Percentiles rank a stretch among this genome's conserved stretches.
Evolutionary conservation across 1,284 basidiomycete species (phyloP).

Genomic region (Trichosporon ovoides): DNA sequence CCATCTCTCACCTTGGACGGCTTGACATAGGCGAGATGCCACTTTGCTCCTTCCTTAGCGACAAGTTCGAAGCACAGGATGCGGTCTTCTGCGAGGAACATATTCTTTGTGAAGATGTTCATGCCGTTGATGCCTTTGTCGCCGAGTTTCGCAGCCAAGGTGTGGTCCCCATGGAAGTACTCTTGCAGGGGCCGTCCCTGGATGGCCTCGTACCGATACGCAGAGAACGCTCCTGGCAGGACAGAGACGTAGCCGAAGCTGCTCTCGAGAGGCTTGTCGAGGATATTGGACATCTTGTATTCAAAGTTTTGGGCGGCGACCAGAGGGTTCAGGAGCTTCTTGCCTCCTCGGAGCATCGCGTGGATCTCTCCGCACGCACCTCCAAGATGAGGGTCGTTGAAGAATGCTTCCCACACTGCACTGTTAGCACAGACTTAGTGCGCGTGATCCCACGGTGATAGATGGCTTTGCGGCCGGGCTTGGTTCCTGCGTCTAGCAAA

Average conservation of each 20-base stretch:
- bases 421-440: conserved; percentile 1
- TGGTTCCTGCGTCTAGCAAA: conserved; percentile 88
- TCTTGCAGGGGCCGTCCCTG: conserved; percentile 88
- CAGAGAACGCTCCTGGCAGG: conserved; percentile 92
- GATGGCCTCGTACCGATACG: conserved; percentile 86
- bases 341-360: conserved; percentile 88
- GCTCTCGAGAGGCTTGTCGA: conserved; percentile 82
- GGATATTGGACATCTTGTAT: conserved; percentile 93
- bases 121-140: conserved; percentile 93
- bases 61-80: conserved; percentile 96
- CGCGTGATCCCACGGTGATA: conserved; percentile 61
- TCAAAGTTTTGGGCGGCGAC: conserved; percentile 96
- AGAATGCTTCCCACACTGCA: conserved; percentile 72
- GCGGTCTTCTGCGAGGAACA: conserved; percentile 78
- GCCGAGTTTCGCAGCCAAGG: conserved; percentile 82
- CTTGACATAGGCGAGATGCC: conserved; percentile 92
- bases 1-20: conserved; percentile 60
- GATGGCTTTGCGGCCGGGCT: conserved; percentile 92
- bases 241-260: conserved; percentile 92
- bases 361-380: conserved; percentile 88
- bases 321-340: conserved; percentile 85
- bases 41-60: conserved; percentile 76
- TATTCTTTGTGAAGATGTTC: conserved; percentile 94
- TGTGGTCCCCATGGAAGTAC: conserved; percentile 98
- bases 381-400: conserved; percentile 59